Conservation (phyloP, 1,139 yeast species). For the Kluyveromyces sp. region DNA sequence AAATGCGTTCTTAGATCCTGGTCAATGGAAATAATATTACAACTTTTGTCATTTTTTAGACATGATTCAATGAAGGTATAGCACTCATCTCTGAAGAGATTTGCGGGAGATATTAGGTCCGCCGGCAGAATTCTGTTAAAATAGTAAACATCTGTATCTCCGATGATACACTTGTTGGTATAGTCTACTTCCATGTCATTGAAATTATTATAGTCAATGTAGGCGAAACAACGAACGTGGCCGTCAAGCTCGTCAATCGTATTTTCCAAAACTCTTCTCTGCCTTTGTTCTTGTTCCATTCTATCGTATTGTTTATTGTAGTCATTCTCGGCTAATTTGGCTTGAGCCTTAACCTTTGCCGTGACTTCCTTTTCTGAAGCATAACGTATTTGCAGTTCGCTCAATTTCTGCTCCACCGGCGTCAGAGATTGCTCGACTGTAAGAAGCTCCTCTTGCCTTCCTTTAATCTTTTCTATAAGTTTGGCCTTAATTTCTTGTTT, state of each 20-base stretch:
- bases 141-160: slow-evolving; percentile 6
- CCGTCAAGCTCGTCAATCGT: slow-evolving; percentile 45
- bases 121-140: slow-evolving; percentile 18
- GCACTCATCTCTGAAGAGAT: slow-evolving; percentile 22
- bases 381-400: slow-evolving; percentile 10
- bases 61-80: slow-evolving; percentile 27
- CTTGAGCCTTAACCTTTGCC: slow-evolving; percentile 14
- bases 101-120: slow-evolving; percentile 15
- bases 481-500: slow-evolving; percentile 6
- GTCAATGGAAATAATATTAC: slow-evolving; percentile 24
- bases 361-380: slow-evolving; percentile 11
- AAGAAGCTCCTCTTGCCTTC: slow-evolving; percentile 8
- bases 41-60: slow-evolving; percentile 18
- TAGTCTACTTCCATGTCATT: slow-evolving; percentile 15
- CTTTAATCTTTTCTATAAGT: slow-evolving; percentile 12
- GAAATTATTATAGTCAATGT: slow-evolving; percentile 13
- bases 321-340: slow-evolving; percentile 18
- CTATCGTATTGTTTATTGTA: slow-evolving; percentile 24
- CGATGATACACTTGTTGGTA: slow-evolving; percentile 10
- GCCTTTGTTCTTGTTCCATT: slow-evolving; percentile 29
- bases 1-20: slow-evolving; percentile 7
- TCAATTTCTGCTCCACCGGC: slow-evolving; percentile 13
- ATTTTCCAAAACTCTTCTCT: slow-evolving; percentile 43
- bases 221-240: slow-evolving; percentile 28
- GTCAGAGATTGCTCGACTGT: slow-evolving; percentile 11